Base-by-base conservation (phyloP, 129 eudicot genomes). In the Chrysanthemum lavandulifolium region DNA sequence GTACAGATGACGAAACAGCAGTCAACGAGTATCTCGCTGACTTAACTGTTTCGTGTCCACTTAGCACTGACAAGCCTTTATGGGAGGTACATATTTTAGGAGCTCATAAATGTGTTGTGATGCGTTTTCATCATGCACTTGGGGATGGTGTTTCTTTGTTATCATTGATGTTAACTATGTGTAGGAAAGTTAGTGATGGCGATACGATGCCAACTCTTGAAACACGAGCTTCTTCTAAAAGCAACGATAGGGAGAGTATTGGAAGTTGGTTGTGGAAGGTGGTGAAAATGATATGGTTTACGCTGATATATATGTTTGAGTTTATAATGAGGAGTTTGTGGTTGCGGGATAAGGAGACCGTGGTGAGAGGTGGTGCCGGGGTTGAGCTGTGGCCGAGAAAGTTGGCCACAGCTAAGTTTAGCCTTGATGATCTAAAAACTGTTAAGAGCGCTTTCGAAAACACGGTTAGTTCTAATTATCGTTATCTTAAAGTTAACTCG, bases 381-480 rank as follows among this genome's bases (percentile, higher is more conserved):
- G 97, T 93, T 80, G 98, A 93, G 91, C 81, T 89, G 25, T 89
- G 98, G 96, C 98, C 96, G 31, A 74, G 98, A 88, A 82, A 75
- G 29, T 16, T 93, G 78, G 98, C 66, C 3, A 87, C 96, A 3
- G 88, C 91, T 3, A 88, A 62, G 80, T 90, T 93, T 72, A 56
- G 65, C n/a, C 76, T 90, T 14, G 90, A 86, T 2, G 98, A 93
- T 36, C 82, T 90, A 91, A 93, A 87, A 82, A 69, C 63, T 11
- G 90, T 93, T 33, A 93, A 93, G 61, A 70, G 68, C 23, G 86
- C 86, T 1, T 80, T 86, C 48, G 71, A 64, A 12, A 70, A 83
- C 56, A 87, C 92, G 70, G 98, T 90, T 61, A 77, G 82, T 64
- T 54, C 65, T 10, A 18, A 50, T 4, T 61, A 31, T 10, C 29